Evolutionary conservation across 768 basidiomycete genomes (phyloP), one percentile per base, ranked within the genome.

Genomic region (Calocera viscosa): DNA sequence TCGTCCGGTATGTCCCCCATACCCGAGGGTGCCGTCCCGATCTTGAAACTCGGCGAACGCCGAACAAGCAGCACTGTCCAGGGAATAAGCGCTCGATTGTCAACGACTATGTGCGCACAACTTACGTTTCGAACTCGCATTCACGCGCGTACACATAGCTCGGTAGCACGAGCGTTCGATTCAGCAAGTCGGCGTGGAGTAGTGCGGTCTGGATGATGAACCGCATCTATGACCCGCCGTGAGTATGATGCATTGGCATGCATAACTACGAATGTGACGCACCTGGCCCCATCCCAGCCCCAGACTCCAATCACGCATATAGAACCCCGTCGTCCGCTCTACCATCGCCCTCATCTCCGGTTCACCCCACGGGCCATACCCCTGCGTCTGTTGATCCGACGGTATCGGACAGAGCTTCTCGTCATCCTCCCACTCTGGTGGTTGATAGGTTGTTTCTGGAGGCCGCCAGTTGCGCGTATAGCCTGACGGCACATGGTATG

Each of bases 151-250:
- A 70, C 11, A 70, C 68, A 30, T 47, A 70, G 16, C 39, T 63
- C 8, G 69, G 69, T 17, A 70, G 43, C 16, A 70, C 68, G 3
- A 68, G 34, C 7, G 69, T 70, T 2, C 69, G 64, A 49, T 70
- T 68, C 3, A 70, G 64, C 33, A 70, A 63, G 17, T 66, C 49
- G 3, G 65, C 67, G 19, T 70, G 67, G 2, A 66, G 39, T 7
- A 68, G 16, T 8, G 64, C 65, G n/a, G 49, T 34, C 33, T 70
- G 68, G 12, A 70, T 66, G 24, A 70, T 70, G 40, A 69, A 70
- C 24, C 68, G 41, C 67, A 69, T 66, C 69, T 69, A 65, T 49
- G 64, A 19, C 43, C 24, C 11, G 11, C 67, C 1, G 22, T 16
- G 19, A 38, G 35, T 38, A 19, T 3, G 43, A 19, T 47, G 8